A percentile compares a stretch with the other conserved stretches of the same genome.
phyloP scores from a whole-genome alignment of 345 rosid genomes.

The Lepidium africanum region DNA sequence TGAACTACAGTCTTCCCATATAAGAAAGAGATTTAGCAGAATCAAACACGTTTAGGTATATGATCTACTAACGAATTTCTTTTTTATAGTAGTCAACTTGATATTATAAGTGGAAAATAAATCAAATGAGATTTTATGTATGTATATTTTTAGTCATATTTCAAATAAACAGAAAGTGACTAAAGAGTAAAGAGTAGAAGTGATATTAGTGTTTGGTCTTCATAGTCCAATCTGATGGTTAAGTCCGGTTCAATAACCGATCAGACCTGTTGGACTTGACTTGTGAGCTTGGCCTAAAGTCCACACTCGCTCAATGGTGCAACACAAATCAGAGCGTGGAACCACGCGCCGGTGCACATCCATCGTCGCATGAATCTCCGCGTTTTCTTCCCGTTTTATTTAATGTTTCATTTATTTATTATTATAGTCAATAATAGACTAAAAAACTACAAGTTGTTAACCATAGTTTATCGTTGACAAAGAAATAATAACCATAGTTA shows the following conservation, averaged over 20 bases:
- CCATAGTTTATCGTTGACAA: slow-evolving; percentile 20
- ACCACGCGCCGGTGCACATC: slow-evolving; percentile 7
- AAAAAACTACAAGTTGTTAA: background rate
- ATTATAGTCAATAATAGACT: too few species aligned
- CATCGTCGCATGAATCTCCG: slow-evolving; percentile 20
- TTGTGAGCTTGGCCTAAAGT: too few species aligned
- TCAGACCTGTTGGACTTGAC: background rate
- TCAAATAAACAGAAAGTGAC: background rate
- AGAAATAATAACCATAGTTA: slow-evolving; percentile 14
- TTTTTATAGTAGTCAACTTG: background rate
- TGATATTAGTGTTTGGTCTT: background rate
- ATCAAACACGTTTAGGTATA: background rate
- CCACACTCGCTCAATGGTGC: too few species aligned
- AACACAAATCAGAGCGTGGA: slow-evolving; percentile 1
- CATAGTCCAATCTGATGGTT: background rate
- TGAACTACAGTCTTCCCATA: too few species aligned
- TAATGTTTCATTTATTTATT: background rate
- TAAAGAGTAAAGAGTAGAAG: background rate
- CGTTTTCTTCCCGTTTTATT: slow-evolving; percentile 3
- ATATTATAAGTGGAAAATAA: background rate
- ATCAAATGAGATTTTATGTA: background rate
- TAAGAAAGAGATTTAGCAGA: too few species aligned
- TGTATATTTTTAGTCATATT: background rate
- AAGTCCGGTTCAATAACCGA: background rate
- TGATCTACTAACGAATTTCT: background rate